A percentile compares a stretch with the other conserved stretches of the same genome.
Evolutionary conservation across 345 rosid genomes (phyloP).

Genomic region (Eucalyptus regnans): DNA sequence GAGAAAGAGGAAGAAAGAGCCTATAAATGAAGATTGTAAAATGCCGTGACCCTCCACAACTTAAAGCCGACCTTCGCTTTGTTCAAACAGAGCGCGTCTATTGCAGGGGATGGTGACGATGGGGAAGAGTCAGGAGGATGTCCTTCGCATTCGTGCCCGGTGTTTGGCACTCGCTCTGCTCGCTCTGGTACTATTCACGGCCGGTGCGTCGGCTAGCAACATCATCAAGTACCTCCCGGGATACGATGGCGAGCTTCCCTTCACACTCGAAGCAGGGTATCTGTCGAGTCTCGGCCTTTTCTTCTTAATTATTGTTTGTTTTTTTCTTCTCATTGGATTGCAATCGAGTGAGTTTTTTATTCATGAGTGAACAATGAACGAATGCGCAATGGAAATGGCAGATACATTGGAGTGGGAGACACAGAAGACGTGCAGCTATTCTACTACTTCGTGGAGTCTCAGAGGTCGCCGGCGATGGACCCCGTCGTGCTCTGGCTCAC

Average conservation of each 20-base stretch:
- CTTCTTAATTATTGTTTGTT: neutral
- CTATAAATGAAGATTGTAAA: neutral
- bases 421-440: constrained; percentile 5
- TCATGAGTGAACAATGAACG: neutral
- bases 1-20: too few relatives aligned
- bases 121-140: neutral
- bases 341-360: neutral
- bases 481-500: constrained; percentile 4
- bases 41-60: neutral
- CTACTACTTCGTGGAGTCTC: constrained; percentile 9
- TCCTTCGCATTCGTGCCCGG: neutral
- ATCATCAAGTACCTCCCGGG: neutral
- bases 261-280: neutral
- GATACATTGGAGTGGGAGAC: constrained; percentile 5
- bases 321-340: neutral
- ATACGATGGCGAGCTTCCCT: neutral
- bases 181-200: neutral
- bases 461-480: neutral
- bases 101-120: neutral
- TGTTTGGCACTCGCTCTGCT: too few relatives aligned
- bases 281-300: neutral
- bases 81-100: neutral
- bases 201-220: neutral
- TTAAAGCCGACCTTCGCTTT: neutral
- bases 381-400: neutral